A percentile compares a stretch with the other conserved stretches of the same genome.
Conservation (phyloP, 352 stramenopile genomes). For the Pythium sp. region DNA sequence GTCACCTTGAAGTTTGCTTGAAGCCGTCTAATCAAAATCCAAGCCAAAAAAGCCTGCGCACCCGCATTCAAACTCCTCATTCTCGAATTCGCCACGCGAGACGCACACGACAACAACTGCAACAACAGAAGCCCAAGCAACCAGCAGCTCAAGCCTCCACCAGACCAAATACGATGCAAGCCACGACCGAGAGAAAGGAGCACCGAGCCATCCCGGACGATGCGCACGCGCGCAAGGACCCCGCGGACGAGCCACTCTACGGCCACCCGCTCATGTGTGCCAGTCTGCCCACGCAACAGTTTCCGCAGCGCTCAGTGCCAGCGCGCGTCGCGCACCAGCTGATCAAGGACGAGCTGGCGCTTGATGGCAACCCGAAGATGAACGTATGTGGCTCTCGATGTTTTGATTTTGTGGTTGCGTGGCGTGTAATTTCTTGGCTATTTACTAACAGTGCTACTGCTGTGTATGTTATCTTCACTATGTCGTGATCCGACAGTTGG, state of each 20-base stretch:
- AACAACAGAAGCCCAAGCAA: background rate
- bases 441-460: background rate
- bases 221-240: slow-evolving; percentile 17
- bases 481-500: slow-evolving; percentile 35
- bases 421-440: background rate
- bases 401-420: background rate
- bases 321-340: slow-evolving; percentile 83
- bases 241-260: slow-evolving; percentile 56
- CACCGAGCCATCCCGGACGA: slow-evolving; percentile 15
- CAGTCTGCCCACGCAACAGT: slow-evolving; percentile 53
- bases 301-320: slow-evolving; percentile 65
- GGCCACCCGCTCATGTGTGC: slow-evolving; percentile 81
- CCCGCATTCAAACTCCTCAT: background rate
- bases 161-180: slow-evolving; percentile 30
- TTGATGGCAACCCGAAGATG: slow-evolving; percentile 90
- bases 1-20: background rate
- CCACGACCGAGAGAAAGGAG: slow-evolving; percentile 27
- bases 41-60: no score
- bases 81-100: slow-evolving; percentile 13
- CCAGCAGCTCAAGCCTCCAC: background rate
- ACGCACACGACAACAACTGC: background rate
- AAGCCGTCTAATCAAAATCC: background rate
- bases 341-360: slow-evolving; percentile 87
- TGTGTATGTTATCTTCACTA: background rate
- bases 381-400: slow-evolving; percentile 47